Evolutionary conservation across 495 filamentous ascomycete genomes (phyloP).

Genomic region (Bacidia gigantensis): DNA sequence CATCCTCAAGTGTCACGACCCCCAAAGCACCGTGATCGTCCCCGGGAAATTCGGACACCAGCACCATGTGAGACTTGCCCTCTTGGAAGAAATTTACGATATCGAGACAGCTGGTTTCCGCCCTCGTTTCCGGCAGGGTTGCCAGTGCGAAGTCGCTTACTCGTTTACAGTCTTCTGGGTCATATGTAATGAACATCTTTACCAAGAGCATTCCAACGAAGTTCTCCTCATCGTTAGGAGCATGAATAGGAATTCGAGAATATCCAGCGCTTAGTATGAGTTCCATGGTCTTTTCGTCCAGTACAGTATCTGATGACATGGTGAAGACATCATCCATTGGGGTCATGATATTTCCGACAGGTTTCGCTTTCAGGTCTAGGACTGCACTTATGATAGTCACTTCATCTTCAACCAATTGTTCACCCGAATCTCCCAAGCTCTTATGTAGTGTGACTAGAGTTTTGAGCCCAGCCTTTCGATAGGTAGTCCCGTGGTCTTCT

Average conservation of each 20-base stretch:
- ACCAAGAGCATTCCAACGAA: slow-evolving; percentile 96
- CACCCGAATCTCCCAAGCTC: slow-evolving; percentile 68
- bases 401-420: slow-evolving; percentile 91
- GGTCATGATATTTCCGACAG: slow-evolving; percentile 92
- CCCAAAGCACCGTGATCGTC: slow-evolving; percentile 80
- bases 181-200: slow-evolving; percentile 97
- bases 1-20: slow-evolving; percentile 91
- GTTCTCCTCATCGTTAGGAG: slow-evolving; percentile 66
- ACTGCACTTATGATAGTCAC: slow-evolving; percentile 98
- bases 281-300: slow-evolving; percentile 89
- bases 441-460: slow-evolving; percentile 88
- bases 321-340: slow-evolving; percentile 95
- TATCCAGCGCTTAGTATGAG: slow-evolving; percentile 84
- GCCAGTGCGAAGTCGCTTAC: slow-evolving; percentile 86
- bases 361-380: slow-evolving; percentile 88
- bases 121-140: slow-evolving; percentile 84
- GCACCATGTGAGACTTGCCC: slow-evolving; percentile 96
- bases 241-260: slow-evolving; percentile 87
- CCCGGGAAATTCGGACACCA: slow-evolving; percentile 81
- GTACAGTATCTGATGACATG: slow-evolving; percentile 79
- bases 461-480: slow-evolving; percentile 89
- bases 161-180: slow-evolving; percentile 75
- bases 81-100: slow-evolving; percentile 99
- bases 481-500: slow-evolving; percentile 84
- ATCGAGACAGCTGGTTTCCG: slow-evolving; percentile 90